phyloP scores from a whole-genome alignment of 179 eudicot species.

The Actinidia polygama region DNA sequence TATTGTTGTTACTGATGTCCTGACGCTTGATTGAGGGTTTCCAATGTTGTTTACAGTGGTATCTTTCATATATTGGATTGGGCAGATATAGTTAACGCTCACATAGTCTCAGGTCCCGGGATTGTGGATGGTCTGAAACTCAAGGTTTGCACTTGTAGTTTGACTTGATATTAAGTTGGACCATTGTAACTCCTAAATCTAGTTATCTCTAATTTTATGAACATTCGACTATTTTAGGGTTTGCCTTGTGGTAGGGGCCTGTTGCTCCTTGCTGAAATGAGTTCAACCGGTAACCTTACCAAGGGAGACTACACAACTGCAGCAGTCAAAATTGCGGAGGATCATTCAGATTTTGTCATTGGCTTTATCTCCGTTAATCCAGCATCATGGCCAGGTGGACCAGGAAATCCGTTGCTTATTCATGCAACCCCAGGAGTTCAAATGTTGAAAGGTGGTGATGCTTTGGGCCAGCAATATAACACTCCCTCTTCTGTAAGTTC shows the following conservation, averaged over 20 bases:
- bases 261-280: conserved; percentile 95
- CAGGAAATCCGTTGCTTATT: conserved; percentile 73
- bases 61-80: conserved; percentile 81
- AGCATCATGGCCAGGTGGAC: conserved; percentile 85
- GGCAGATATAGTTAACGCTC: conserved; percentile 83
- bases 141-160: conserved; percentile 49
- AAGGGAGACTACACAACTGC: conserved; percentile 95
- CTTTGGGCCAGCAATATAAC: conserved; percentile 92
- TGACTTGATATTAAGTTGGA: conserved; percentile 2
- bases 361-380: conserved; percentile 98
- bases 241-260: conserved; percentile 86
- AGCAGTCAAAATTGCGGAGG: conserved; percentile 87
- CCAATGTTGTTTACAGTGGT: conserved; percentile 54
- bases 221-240: conserved; percentile 43
- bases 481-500: conserved; percentile 84
- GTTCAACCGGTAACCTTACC: conserved; percentile 94
- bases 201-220: not conserved
- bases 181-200: not conserved
- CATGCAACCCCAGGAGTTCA: conserved; percentile 98
- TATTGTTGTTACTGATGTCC: not conserved
- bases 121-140: conserved; percentile 92
- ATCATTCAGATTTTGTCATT: conserved; percentile 91
- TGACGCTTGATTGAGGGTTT: conserved; percentile 3
- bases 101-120: conserved; percentile 90
- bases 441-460: conserved; percentile 95